Percentiles rank a stretch among this genome's conserved stretches.
phyloP scores from a whole-genome alignment of 148 eudicot genomes.

The Hydrangea macrophylla region DNA sequence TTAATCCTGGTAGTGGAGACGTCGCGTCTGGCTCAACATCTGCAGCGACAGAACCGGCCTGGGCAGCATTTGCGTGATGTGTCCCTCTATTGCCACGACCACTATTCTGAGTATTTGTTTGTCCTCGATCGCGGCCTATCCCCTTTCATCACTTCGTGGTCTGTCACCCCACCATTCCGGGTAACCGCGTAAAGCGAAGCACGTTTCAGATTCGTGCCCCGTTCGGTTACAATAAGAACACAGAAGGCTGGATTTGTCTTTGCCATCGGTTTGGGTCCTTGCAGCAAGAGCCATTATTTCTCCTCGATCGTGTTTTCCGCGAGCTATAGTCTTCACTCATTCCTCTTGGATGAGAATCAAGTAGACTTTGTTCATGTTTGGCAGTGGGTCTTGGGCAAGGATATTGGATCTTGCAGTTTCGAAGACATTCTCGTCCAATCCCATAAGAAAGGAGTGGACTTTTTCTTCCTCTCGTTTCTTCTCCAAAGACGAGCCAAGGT shows the following conservation, averaged over 20 bases:
- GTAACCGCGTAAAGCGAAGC: too few relatives aligned
- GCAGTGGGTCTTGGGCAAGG: too few relatives aligned
- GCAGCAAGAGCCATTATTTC: background rate
- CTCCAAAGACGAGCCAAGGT: background rate
- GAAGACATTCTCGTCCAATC: background rate
- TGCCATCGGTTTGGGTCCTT: too few relatives aligned
- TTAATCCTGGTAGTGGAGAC: background rate
- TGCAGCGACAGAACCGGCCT: background rate
- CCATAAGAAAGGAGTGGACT: background rate
- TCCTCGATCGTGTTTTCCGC: background rate
- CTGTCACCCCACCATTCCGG: background rate
- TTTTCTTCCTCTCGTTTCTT: slow-evolving; percentile 6
- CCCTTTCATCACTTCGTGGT: background rate
- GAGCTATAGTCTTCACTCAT: background rate
- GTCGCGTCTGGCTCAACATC: background rate
- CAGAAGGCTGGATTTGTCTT: too few relatives aligned
- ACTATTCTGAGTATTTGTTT: background rate
- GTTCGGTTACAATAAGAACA: too few relatives aligned
- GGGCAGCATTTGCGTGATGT: too few relatives aligned
- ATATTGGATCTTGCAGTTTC: too few relatives aligned
- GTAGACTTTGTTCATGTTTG: too few relatives aligned
- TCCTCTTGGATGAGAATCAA: background rate
- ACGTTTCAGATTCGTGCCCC: background rate
- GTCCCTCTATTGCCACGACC: background rate
- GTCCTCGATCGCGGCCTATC: background rate